phyloP scores from a whole-genome alignment of 192 early-diverging fungal genomes.

The Rhizoclosmatium sp. region DNA sequence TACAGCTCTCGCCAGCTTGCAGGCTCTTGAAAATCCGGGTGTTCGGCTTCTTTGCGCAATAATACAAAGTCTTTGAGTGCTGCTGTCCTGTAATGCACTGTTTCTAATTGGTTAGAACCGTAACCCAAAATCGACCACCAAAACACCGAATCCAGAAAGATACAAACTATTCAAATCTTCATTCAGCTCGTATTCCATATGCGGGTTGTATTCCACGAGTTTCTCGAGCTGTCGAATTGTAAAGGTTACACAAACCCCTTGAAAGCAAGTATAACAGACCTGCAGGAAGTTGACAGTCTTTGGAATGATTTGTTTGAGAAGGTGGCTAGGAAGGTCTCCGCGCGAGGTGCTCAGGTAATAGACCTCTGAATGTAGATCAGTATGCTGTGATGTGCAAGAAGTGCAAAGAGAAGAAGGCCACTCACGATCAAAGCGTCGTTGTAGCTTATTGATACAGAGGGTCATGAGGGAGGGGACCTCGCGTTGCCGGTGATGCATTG shows the following conservation, averaged over 20 bases:
- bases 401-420: background rate
- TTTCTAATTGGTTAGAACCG: background rate
- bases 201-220: constrained; percentile 33
- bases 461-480: constrained; percentile 8
- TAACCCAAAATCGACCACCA: too few species aligned
- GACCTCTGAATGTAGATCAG: background rate
- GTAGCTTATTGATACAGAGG: constrained; percentile 11
- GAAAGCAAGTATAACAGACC: constrained; percentile 8
- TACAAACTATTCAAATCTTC: constrained; percentile 20
- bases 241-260: background rate
- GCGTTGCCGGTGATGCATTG: background rate
- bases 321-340: constrained; percentile 29
- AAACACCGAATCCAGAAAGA: background rate
- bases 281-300: constrained; percentile 13
- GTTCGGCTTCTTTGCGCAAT: constrained; percentile 12
- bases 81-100: constrained; percentile 5
- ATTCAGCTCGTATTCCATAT: constrained; percentile 24
- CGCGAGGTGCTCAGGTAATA: constrained; percentile 20
- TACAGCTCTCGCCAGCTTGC: constrained; percentile 11
- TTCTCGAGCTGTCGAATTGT: constrained; percentile 13
- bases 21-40: constrained; percentile 25
- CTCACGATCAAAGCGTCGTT: constrained; percentile 26
- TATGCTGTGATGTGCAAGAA: background rate
- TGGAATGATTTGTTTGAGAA: constrained; percentile 13
- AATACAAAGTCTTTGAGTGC: constrained; percentile 21